Evolutionary conservation across 192 early-diverging fungal species (phyloP).

Genomic region (Coemansia sp.): DNA sequence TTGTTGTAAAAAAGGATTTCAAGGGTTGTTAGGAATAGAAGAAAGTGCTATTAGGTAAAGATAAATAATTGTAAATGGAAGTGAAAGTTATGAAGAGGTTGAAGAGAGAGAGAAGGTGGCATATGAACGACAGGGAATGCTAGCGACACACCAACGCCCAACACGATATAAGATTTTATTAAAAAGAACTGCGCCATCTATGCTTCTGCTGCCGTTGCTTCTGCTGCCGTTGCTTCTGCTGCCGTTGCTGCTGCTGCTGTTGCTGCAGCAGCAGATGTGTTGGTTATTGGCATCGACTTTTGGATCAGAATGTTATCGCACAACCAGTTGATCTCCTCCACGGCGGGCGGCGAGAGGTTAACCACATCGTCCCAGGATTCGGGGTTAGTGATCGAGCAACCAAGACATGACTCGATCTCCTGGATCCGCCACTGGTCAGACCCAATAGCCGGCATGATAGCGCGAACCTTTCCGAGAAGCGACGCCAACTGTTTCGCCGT

Average conservation of each 20-base stretch:
- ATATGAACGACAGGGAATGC: too few species aligned
- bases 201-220: too few species aligned
- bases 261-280: neutral
- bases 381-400: conserved; percentile 30
- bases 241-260: too few species aligned
- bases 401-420: conserved; percentile 41
- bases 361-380: conserved; percentile 51
- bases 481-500: conserved; percentile 54
- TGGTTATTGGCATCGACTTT: conserved; percentile 27
- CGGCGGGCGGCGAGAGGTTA: conserved; percentile 19
- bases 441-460: conserved; percentile 49
- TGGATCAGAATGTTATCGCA: conserved; percentile 41
- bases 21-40: neutral
- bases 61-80: too few species aligned
- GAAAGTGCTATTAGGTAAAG: too few species aligned
- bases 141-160: too few species aligned
- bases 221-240: too few species aligned
- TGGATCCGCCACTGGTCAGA: conserved; percentile 30
- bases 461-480: conserved; percentile 44
- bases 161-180: too few species aligned
- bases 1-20: neutral
- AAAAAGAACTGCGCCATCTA: too few species aligned
- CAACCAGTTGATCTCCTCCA: conserved; percentile 47
- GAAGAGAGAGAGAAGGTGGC: too few species aligned
- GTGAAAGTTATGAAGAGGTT: too few species aligned